Conservation (phyloP, 106 monocot genomes). For the Agapanthus africanus region DNA sequence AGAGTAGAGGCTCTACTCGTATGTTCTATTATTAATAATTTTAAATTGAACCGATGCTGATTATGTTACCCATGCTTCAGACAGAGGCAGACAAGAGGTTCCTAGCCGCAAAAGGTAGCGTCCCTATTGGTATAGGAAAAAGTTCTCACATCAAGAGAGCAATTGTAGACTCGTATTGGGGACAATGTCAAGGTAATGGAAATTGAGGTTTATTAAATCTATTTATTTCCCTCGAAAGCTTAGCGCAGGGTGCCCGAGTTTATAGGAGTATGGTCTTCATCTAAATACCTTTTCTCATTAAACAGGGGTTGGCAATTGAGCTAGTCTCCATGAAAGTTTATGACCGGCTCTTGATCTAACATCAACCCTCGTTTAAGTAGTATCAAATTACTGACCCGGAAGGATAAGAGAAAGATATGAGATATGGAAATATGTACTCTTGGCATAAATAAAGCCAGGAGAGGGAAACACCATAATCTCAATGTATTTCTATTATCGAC, state of each 20-base stretch:
- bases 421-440: neutral
- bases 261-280: neutral
- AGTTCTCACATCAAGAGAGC: slow-evolving; percentile 79
- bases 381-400: too few species aligned
- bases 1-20: neutral
- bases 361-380: too few species aligned
- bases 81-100: slow-evolving; percentile 70
- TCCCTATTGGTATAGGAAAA: slow-evolving; percentile 88
- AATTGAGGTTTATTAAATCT: neutral
- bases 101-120: slow-evolving; percentile 58
- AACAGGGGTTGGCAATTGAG: too few species aligned
- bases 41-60: neutral
- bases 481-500: too few species aligned
- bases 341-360: too few species aligned
- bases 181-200: slow-evolving; percentile 73
- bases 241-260: too few species aligned
- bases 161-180: slow-evolving; percentile 92
- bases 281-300: too few species aligned
- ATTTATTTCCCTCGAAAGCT: neutral
- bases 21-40: neutral
- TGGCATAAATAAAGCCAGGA: too few species aligned
- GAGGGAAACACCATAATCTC: too few species aligned
- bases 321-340: too few species aligned
- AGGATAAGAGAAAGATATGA: neutral
- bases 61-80: slow-evolving; percentile 23